These are phyloP conservation scores for Pichia sp. DNA, from an alignment of 1,139 yeast genomes.

Conservation along the genomic window DNA sequence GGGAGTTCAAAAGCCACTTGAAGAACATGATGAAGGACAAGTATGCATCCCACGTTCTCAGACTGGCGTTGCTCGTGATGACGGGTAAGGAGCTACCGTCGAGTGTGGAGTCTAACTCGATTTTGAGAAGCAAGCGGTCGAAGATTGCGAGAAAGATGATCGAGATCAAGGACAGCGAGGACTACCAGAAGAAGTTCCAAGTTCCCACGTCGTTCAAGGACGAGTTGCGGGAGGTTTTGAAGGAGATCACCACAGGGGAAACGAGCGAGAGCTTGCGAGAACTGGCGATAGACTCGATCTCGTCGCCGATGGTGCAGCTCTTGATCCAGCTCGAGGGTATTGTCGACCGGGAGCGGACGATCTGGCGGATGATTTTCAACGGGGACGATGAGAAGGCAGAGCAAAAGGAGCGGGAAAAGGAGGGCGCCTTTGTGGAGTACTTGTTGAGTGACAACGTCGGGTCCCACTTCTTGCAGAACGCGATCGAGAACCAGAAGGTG, in stretches of 20 bases:
- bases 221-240: constrained; percentile 48
- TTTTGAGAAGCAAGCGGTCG: constrained; percentile 79
- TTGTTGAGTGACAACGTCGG: constrained; percentile 85
- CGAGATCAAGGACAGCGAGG: constrained; percentile 74
- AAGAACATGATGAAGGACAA: constrained; percentile 62
- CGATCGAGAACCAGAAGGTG: constrained; percentile 61
- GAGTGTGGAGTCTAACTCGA: constrained; percentile 64
- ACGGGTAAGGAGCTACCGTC: constrained; percentile 83
- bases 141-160: constrained; percentile 91
- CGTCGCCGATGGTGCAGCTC: constrained; percentile 85
- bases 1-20: constrained; percentile 61
- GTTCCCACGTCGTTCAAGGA: constrained; percentile 68
- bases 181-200: constrained; percentile 61
- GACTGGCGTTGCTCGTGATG: constrained; percentile 65
- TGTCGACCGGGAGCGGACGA: constrained; percentile 62
- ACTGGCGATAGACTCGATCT: constrained; percentile 69
- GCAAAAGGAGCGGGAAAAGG: constrained; percentile 48
- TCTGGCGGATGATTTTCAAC: constrained; percentile 56
- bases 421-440: constrained; percentile 80
- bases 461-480: constrained; percentile 78
- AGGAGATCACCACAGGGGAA: constrained; percentile 38
- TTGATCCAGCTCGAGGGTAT: constrained; percentile 79
- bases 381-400: constrained; percentile 29
- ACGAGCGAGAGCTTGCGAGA: constrained; percentile 56
- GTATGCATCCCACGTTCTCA: constrained; percentile 83